These are phyloP conservation scores for Arxiozyma slooffiae DNA, from an alignment of 1,139 yeast genomes.

Conservation along the genomic window DNA sequence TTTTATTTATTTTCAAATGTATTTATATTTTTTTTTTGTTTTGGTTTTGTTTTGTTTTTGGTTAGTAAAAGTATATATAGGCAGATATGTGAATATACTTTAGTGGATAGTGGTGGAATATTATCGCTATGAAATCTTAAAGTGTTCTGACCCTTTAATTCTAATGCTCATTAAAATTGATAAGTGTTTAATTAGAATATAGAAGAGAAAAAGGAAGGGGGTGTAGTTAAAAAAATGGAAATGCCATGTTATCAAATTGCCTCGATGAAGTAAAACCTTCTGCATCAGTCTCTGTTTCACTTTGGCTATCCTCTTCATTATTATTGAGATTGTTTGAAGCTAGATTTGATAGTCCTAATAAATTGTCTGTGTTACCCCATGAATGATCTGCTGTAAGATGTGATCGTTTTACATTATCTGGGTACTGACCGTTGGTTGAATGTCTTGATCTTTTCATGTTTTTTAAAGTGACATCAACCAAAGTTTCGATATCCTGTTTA, in stretches of 20 bases:
- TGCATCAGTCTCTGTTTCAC: not conserved
- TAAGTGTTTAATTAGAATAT: too few species aligned
- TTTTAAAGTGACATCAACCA: constrained; percentile 14
- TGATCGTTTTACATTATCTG: not conserved
- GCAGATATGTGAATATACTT: too few species aligned
- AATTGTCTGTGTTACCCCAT: not conserved
- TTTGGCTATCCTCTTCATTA: not conserved
- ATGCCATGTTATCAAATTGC: not conserved
- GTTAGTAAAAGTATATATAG: too few species aligned
- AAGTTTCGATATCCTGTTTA: constrained; percentile 16
- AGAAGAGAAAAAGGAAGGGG: not conserved
- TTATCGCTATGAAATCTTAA: not conserved
- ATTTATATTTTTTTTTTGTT: too few species aligned
- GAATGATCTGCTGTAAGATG: not conserved
- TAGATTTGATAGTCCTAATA: not conserved
- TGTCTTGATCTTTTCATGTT: not conserved
- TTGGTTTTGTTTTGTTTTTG: too few species aligned
- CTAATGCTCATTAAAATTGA: too few species aligned
- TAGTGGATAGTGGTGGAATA: not conserved
- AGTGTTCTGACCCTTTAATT: too few species aligned
- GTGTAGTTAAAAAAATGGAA: not conserved
- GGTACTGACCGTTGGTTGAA: not conserved
- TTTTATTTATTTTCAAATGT: too few species aligned
- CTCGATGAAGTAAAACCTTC: not conserved
- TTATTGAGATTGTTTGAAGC: not conserved